Evolutionary conservation across 116 monocot species (phyloP), one percentile per base, ranked within the genome.

Genomic region (Posidonia oceanica): DNA sequence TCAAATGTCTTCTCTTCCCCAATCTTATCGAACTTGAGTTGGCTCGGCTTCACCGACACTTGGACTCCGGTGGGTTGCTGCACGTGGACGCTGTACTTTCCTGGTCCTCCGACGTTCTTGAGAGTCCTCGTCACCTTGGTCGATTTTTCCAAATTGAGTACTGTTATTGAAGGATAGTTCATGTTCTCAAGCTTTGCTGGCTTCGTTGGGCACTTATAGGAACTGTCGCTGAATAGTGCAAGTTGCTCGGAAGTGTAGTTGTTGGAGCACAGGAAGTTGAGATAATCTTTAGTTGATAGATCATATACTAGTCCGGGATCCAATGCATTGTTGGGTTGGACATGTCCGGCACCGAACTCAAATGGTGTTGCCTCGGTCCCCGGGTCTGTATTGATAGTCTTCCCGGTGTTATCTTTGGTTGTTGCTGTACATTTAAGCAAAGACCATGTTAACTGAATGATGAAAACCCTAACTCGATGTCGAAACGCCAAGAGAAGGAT

Each of bases 241-340:
- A 88, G 36, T 11, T 71, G 23, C 3, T 44, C 69, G 0, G 81
- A 67, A 20, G 75, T 88, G 77, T 88, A 85, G 64, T 80, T 80
- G 0, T 80, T 55, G 4, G 73, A 36, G 21, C 91, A 91, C 23
- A 91, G 59, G 74, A 85, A 91, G 44, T 82, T 63, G 36, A 88
- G 66, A 74, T 91, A 83, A 56, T 91, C 91, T 0, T 59, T 69
- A 4, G 36, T 7, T 2, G 63, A 51, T 4, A 87, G 57, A 56
- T 88, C 91, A 11, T 91, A 91, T 37, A 88, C 74, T 3, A 91
- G 88, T 36, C 87, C 91, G 0, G 88, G 91, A 55, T 88, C 64
- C 71, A 71, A 74, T 29, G 88, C 91, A n/a, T 74, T 79, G 71
- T 83, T 82, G 1, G 88, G 91, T 1, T 57, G 72, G 22, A 88